Evolutionary conservation across 1,139 yeast genomes (phyloP).

Genomic region (Taiozyma sp.): DNA sequence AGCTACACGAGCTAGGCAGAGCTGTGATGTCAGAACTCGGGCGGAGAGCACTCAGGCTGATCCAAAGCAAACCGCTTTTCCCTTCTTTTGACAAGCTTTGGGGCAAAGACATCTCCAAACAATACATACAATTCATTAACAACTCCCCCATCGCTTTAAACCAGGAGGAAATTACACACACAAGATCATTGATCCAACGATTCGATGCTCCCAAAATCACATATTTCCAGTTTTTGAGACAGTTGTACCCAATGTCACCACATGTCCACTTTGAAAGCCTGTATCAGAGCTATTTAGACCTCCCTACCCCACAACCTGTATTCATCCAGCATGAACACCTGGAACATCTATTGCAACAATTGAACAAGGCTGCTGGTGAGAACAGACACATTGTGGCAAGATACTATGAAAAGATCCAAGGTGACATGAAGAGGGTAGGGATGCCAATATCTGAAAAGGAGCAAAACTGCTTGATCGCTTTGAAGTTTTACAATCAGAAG

Average conservation of each 20-base stretch:
- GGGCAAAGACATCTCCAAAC: conserved; percentile 72
- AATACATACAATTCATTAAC: conserved; percentile 28
- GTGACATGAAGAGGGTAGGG: background rate
- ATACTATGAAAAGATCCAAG: conserved; percentile 12
- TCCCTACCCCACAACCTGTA: conserved; percentile 34
- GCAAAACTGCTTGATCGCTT: background rate
- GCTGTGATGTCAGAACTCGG: background rate
- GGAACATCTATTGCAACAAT: conserved; percentile 32
- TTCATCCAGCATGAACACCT: conserved; percentile 33
- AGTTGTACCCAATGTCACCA: conserved; percentile 31
- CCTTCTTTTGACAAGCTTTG: conserved; percentile 56
- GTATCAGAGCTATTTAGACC: conserved; percentile 29
- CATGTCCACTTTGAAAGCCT: conserved; percentile 28
- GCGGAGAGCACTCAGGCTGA: background rate
- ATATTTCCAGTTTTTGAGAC: conserved; percentile 27
- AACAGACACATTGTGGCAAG: conserved; percentile 7
- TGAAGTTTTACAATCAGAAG: background rate
- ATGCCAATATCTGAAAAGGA: background rate
- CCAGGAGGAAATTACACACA: background rate
- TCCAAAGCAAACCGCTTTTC: background rate
- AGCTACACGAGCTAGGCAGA: background rate
- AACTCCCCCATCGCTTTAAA: conserved; percentile 13
- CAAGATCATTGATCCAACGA: background rate
- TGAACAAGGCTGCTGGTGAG: conserved; percentile 20
- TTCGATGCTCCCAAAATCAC: background rate